phyloP scores from a whole-genome alignment of 2,329 filamentous ascomycete species.

The Apiospora arundinis region DNA sequence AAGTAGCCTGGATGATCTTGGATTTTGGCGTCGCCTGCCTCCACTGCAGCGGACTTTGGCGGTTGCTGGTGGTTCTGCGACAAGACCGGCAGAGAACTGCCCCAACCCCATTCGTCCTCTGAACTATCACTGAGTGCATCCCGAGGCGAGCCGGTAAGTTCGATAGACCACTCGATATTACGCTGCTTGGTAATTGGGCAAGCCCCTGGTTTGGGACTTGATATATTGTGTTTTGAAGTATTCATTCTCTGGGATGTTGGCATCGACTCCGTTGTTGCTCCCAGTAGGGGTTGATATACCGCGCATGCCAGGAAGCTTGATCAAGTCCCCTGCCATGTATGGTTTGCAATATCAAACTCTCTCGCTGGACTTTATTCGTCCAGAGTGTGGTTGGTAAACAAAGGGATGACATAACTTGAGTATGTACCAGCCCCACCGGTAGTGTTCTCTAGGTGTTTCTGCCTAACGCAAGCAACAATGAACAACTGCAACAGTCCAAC shows the following conservation, averaged over 20 bases:
- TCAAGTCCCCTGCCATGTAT: no score
- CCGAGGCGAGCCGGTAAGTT: conserved; percentile 28
- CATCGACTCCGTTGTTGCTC: background rate
- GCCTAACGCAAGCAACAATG: background rate
- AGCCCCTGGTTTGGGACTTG: conserved; percentile 44
- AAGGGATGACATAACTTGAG: background rate
- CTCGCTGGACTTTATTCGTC: background rate
- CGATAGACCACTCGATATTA: conserved; percentile 52
- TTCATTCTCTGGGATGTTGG: background rate
- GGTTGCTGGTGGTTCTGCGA: conserved; percentile 23
- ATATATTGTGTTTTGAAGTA: conserved; percentile 36
- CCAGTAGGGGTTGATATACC: background rate
- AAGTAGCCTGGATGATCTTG: conserved; percentile 49
- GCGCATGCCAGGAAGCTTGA: background rate
- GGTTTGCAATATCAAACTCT: no score
- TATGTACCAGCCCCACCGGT: no score
- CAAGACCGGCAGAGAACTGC: background rate
- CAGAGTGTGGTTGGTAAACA: background rate
- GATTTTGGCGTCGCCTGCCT: conserved; percentile 44
- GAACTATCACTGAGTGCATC: conserved; percentile 6
- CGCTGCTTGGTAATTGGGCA: conserved; percentile 56
- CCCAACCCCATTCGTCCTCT: background rate
- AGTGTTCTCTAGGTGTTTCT: no score
- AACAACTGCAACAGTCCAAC: background rate
- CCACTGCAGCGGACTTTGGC: conserved; percentile 45